Percentiles rank a stretch among this genome's conserved stretches.
Conservation (phyloP, 208 protist genomes). For the Acanthamoeba royreba region DNA sequence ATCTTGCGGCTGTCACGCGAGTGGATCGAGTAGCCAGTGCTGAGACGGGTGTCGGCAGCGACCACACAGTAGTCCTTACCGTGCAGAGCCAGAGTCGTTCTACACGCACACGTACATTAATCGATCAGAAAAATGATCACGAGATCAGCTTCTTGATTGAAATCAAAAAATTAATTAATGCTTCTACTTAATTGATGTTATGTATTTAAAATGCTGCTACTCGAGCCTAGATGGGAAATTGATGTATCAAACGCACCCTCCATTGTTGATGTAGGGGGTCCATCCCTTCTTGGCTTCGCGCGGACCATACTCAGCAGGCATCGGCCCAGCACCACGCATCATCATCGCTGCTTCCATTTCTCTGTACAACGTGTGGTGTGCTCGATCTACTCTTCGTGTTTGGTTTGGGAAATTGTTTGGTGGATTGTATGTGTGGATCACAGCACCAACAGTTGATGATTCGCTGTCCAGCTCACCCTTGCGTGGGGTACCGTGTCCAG, state of each 20-base stretch:
- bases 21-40: slow-evolving; percentile 93
- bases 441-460: neutral
- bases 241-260: neutral
- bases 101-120: slow-evolving; percentile 13
- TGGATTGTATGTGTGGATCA: neutral
- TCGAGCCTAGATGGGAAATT: neutral
- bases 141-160: neutral
- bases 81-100: slow-evolving; percentile 93
- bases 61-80: slow-evolving; percentile 96
- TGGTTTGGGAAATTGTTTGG: no score
- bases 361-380: neutral
- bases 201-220: neutral
- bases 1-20: slow-evolving; percentile 93
- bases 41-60: slow-evolving; percentile 97
- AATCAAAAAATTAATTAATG: neutral
- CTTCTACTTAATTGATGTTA: neutral
- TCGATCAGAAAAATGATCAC: neutral
- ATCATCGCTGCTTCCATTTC: neutral
- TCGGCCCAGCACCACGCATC: neutral
- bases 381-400: neutral
- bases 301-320: neutral
- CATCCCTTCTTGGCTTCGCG: neutral
- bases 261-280: slow-evolving; percentile 31
- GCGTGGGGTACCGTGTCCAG: neutral
- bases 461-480: neutral